A percentile compares a stretch with the other conserved stretches of the same genome.
phyloP scores from a whole-genome alignment of 73 alveolate species.

The Tetrahymena elliotti region DNA sequence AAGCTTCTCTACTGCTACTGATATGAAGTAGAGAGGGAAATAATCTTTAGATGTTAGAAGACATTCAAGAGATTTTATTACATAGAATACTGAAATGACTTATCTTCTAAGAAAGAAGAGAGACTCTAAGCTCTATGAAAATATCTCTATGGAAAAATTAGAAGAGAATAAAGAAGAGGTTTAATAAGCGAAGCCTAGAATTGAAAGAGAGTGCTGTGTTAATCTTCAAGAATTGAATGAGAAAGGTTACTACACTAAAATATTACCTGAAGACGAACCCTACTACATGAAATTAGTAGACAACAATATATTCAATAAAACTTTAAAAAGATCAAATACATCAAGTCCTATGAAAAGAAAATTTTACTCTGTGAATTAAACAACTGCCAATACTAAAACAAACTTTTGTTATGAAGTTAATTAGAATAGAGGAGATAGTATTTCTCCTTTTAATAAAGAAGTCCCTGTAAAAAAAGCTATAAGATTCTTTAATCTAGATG shows the following conservation, averaged over 20 bases:
- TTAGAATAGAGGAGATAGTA: not conserved
- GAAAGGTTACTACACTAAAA: not conserved
- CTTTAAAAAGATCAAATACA: not conserved
- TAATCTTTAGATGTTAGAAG: not conserved
- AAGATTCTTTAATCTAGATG: not conserved
- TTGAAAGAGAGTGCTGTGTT: not conserved
- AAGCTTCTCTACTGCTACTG: not conserved
- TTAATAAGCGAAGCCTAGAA: not conserved
- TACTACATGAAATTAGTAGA: not conserved
- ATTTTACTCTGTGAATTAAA: not conserved
- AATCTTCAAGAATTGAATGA: not conserved
- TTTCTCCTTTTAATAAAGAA: not conserved
- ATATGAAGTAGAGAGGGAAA: not conserved
- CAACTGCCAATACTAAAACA: not conserved
- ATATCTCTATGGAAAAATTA: not conserved
- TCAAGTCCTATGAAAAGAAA: not conserved
- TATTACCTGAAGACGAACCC: not conserved
- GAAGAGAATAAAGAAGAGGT: not conserved
- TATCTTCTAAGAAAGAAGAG: not conserved
- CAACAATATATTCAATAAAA: not conserved
- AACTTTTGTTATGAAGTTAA: not conserved
- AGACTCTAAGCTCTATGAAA: not conserved
- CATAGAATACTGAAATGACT: not conserved
- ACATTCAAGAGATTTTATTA: not conserved
- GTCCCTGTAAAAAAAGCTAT: not conserved